These are phyloP conservation scores for Mucor ambiguus DNA, from an alignment of 371 early-diverging fungal genomes.

Conservation along the genomic window DNA sequence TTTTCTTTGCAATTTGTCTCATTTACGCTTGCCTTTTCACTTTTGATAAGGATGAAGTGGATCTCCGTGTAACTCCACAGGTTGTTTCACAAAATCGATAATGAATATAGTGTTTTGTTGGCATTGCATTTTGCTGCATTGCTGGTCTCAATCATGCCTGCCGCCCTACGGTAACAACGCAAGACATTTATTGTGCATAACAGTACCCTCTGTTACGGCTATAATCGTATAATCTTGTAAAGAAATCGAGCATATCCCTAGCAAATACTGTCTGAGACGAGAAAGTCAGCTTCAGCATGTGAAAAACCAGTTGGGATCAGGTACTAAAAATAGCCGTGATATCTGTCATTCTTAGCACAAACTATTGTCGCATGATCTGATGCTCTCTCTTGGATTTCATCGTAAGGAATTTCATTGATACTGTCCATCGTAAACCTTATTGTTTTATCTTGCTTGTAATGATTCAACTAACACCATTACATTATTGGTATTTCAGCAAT, in stretches of 20 bases:
- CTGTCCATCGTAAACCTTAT: too few relatives aligned
- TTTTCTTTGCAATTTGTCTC: neutral
- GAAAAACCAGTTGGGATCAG: neutral
- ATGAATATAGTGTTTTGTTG: neutral
- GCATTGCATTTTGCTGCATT: neutral
- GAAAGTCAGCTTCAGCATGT: neutral
- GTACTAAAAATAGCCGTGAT: neutral
- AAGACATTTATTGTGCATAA: neutral
- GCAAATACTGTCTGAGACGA: neutral
- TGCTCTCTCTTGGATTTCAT: neutral
- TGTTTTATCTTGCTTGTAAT: too few relatives aligned
- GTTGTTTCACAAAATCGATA: neutral
- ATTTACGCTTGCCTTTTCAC: neutral
- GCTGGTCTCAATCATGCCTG: neutral
- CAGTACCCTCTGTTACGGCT: neutral
- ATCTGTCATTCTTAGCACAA: neutral
- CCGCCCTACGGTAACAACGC: neutral
- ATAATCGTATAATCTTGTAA: neutral
- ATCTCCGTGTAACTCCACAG: neutral
- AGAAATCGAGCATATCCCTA: too few relatives aligned
- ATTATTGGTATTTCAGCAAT: too few relatives aligned
- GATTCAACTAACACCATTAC: too few relatives aligned
- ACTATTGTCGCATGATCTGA: neutral
- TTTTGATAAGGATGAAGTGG: neutral
- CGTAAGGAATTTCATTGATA: too few relatives aligned